phyloP scores from a whole-genome alignment of 2,329 filamentous ascomycete genomes.

The Aspergillus sp. region DNA sequence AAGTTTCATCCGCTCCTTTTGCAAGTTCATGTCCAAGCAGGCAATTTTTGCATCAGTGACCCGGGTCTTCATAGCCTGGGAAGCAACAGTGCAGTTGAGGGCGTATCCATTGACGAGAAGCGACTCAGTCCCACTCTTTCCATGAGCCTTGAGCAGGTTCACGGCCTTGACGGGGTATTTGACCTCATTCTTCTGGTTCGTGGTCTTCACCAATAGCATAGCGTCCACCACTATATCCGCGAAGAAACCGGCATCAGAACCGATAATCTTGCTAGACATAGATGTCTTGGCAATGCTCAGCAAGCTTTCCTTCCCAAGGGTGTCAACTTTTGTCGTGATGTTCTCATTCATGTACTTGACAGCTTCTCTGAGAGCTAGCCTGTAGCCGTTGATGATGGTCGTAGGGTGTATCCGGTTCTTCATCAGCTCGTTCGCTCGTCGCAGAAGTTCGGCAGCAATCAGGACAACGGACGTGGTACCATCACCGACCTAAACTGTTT shows the following conservation, averaged over 20 bases:
- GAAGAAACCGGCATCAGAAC: slow-evolving; percentile 91
- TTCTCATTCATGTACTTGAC: slow-evolving; percentile 99
- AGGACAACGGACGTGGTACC: slow-evolving; percentile 96
- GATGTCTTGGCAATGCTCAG: slow-evolving; percentile 96
- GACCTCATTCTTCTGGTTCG: slow-evolving; percentile 78
- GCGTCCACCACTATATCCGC: slow-evolving; percentile 95
- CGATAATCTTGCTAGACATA: slow-evolving; percentile 99
- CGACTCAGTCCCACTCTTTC: slow-evolving; percentile 83
- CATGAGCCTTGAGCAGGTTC: slow-evolving; percentile 96
- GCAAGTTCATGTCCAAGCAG: slow-evolving; percentile 92
- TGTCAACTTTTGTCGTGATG: slow-evolving; percentile 90
- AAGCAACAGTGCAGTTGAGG: slow-evolving; percentile 96
- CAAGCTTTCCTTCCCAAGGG: slow-evolving; percentile 79
- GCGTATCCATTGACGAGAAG: slow-evolving; percentile 92
- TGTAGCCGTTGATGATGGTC: slow-evolving; percentile 97
- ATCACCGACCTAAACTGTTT: slow-evolving; percentile 62
- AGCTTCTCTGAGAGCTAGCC: slow-evolving; percentile 87
- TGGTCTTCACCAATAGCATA: slow-evolving; percentile 88
- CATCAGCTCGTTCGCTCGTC: slow-evolving; percentile 94
- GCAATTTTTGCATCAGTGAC: slow-evolving; percentile 94
- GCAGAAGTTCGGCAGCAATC: slow-evolving; percentile 89
- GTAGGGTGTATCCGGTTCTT: slow-evolving; percentile 99
- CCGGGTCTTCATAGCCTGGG: slow-evolving; percentile 92
- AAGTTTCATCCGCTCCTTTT: slow-evolving; percentile 98
- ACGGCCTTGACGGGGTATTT: slow-evolving; percentile 99